Percentiles rank a stretch among this genome's conserved stretches.
phyloP scores from a whole-genome alignment of 2,329 filamentous ascomycete genomes.

The Penicillium sp. region DNA sequence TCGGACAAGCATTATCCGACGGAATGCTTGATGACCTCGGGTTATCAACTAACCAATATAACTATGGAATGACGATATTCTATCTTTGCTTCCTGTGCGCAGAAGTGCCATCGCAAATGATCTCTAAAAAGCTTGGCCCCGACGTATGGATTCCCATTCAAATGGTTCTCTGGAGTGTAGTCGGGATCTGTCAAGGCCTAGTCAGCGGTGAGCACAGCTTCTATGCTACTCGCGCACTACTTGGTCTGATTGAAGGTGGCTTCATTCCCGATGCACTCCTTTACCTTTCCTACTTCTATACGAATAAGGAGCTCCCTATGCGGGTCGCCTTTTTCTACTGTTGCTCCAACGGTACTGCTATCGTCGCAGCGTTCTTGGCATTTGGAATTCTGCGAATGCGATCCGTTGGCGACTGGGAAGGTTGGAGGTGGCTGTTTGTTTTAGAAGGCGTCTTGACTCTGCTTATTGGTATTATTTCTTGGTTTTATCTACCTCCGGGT shows the following conservation, averaged over 20 bases:
- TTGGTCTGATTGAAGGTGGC: conserved; percentile 51
- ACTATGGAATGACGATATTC: conserved; percentile 56
- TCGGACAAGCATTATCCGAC: conserved; percentile 38
- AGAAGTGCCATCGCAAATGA: conserved; percentile 58
- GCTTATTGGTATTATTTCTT: conserved; percentile 7
- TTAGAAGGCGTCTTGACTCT: conserved; percentile 7
- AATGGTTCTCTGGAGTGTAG: conserved; percentile 45
- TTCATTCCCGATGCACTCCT: conserved; percentile 38
- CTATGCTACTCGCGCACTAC: conserved; percentile 43
- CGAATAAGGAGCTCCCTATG: not conserved
- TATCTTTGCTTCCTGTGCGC: conserved; percentile 53
- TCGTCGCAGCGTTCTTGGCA: conserved; percentile 7
- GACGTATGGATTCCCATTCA: conserved; percentile 58
- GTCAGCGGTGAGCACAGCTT: conserved; percentile 46
- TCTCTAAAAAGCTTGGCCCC: conserved; percentile 55
- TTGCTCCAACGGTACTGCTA: not conserved
- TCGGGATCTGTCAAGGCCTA: conserved; percentile 44
- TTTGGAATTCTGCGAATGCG: conserved; percentile 14
- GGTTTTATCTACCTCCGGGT: conserved; percentile 58
- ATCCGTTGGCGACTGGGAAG: not conserved
- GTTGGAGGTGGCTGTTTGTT: conserved; percentile 13
- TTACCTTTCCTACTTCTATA: conserved; percentile 11
- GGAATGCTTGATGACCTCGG: conserved; percentile 39
- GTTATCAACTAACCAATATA: conserved; percentile 37
- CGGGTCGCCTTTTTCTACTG: conserved; percentile 4